Conservation (phyloP, 2,329 filamentous ascomycete genomes). For the Chrysoporthe deuterocubensis region DNA sequence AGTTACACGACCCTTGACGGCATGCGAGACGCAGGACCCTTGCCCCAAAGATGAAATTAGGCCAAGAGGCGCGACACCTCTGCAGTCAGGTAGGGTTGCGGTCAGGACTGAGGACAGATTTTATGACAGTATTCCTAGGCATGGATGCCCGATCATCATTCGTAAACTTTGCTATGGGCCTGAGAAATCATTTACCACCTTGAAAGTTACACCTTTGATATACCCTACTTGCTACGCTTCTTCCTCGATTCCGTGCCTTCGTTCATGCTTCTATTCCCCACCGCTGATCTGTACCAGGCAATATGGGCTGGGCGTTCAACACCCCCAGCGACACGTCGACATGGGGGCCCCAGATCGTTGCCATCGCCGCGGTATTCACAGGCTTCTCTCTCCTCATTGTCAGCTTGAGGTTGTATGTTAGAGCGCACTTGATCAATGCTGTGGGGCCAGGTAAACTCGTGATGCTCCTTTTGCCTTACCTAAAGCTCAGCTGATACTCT, state of each 20-base stretch:
- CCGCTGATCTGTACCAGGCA: neutral
- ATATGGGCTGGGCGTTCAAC: slow-evolving; percentile 15
- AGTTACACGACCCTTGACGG: neutral
- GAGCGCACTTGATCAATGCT: slow-evolving; percentile 4
- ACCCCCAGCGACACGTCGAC: slow-evolving; percentile 6
- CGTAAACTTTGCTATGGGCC: neutral
- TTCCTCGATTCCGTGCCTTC: neutral
- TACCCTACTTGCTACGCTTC: neutral
- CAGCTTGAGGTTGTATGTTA: slow-evolving; percentile 12
- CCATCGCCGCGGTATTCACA: slow-evolving; percentile 3
- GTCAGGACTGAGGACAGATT: neutral
- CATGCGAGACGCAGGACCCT: neutral
- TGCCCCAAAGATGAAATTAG: neutral
- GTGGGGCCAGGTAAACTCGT: neutral
- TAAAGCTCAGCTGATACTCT: neutral
- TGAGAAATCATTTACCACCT: neutral
- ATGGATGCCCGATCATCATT: neutral
- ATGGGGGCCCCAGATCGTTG: slow-evolving; percentile 14
- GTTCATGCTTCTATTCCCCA: neutral
- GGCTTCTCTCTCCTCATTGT: slow-evolving; percentile 5
- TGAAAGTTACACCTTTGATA: neutral
- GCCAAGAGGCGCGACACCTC: neutral
- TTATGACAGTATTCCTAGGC: neutral
- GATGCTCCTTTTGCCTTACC: neutral
- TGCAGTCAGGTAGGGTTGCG: neutral